A percentile compares a stretch with the other conserved stretches of the same genome.
phyloP scores from a whole-genome alignment of 2,329 filamentous ascomycete genomes.

The Aspergillus sp. region DNA sequence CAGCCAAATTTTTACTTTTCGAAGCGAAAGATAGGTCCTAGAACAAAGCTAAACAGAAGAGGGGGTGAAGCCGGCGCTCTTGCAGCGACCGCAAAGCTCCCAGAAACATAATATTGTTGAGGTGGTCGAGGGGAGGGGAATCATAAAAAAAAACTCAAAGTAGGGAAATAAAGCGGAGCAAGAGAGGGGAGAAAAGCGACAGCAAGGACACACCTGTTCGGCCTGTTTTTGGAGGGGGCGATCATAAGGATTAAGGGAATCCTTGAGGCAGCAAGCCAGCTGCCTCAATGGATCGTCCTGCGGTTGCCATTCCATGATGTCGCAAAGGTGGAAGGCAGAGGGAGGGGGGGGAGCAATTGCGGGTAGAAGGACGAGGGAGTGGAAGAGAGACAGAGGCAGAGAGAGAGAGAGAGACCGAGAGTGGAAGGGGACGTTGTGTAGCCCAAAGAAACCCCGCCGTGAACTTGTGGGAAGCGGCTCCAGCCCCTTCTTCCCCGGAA shows the following conservation, averaged over 20 bases:
- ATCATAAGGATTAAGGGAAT: slow-evolving; percentile 85
- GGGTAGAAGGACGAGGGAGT: slow-evolving; percentile 14
- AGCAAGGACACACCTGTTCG: slow-evolving; percentile 67
- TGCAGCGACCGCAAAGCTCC: neutral
- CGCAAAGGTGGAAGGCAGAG: slow-evolving; percentile 5
- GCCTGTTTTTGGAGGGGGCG: slow-evolving; percentile 82
- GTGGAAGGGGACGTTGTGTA: slow-evolving; percentile 17
- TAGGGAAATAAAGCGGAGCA: slow-evolving; percentile 10
- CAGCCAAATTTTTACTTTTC: slow-evolving; percentile 20
- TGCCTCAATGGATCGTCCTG: slow-evolving; percentile 83
- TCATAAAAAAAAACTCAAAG: slow-evolving; percentile 10
- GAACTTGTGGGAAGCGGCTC: slow-evolving; percentile 20
- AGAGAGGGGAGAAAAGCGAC: neutral
- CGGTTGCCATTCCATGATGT: slow-evolving; percentile 86
- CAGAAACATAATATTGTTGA: neutral
- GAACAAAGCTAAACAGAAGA: neutral
- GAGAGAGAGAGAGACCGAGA: slow-evolving; percentile 11
- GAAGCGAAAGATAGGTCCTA: neutral
- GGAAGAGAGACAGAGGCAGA: slow-evolving; percentile 8
- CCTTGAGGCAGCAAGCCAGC: slow-evolving; percentile 83
- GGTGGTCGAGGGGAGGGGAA: neutral
- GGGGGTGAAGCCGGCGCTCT: neutral
- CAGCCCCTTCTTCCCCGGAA: slow-evolving; percentile 17
- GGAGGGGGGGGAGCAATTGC: slow-evolving; percentile 8
- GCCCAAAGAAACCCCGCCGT: slow-evolving; percentile 25